Conservation (phyloP, 2,329 filamentous ascomycete species). For the Neocatenulostroma microsporum region DNA sequence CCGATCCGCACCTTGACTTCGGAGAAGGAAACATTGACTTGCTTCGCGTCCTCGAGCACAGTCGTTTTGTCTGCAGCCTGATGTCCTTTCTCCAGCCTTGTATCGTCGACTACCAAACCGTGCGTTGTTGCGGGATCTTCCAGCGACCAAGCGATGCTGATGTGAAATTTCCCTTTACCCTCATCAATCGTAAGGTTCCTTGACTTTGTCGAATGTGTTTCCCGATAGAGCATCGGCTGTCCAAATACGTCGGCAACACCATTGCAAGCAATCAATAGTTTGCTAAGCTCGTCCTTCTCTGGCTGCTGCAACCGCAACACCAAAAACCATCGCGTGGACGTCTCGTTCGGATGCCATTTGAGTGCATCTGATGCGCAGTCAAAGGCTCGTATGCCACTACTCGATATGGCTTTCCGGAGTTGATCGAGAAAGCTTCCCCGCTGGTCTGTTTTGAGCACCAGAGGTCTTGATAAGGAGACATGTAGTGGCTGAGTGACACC, state of each 20-base stretch:
- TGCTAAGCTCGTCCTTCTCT: constrained; percentile 31
- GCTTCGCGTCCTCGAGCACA: too few species aligned
- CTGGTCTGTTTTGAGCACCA: constrained; percentile 64
- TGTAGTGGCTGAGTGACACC: constrained; percentile 74
- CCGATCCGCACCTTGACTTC: constrained; percentile 45
- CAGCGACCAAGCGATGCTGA: constrained; percentile 83
- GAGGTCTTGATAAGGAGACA: constrained; percentile 77
- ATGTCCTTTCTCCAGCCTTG: neutral
- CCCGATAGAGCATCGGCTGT: constrained; percentile 64
- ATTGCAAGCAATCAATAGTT: constrained; percentile 62
- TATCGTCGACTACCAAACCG: neutral
- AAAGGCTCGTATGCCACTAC: constrained; percentile 39
- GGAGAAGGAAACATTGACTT: constrained; percentile 25
- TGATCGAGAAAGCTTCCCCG: constrained; percentile 59
- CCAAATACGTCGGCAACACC: constrained; percentile 49
- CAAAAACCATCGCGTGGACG: constrained; percentile 70
- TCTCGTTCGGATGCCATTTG: constrained; percentile 60
- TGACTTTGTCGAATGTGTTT: constrained; percentile 16
- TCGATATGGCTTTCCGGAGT: constrained; percentile 41
- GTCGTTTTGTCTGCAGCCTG: too few species aligned
- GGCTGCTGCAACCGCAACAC: constrained; percentile 55
- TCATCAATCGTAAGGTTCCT: constrained; percentile 12
- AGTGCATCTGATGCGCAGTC: constrained; percentile 39
- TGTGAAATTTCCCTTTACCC: constrained; percentile 55
- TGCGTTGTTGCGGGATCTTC: constrained; percentile 16